Percentiles rank a stretch among this genome's conserved stretches.
Conservation (phyloP, 495 filamentous ascomycete species). For the Amphirosellinia nigrospora region DNA sequence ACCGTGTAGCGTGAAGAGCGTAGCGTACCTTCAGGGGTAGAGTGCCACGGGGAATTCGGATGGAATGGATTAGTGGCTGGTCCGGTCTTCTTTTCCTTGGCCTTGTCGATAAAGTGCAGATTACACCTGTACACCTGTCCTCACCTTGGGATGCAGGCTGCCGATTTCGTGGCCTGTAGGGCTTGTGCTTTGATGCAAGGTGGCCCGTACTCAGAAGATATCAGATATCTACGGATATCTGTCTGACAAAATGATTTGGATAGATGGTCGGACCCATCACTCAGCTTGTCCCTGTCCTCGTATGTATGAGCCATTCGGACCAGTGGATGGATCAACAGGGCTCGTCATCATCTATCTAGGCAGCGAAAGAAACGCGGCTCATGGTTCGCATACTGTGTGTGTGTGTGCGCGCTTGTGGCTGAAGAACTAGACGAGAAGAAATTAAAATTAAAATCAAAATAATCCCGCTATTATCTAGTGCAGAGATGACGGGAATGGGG, state of each 20-base stretch:
- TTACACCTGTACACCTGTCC: neutral
- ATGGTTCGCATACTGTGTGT: conserved; percentile 7
- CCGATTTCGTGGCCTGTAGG: neutral
- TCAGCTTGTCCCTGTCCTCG: too few relatives aligned
- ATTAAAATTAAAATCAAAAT: neutral
- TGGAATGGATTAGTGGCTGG: neutral
- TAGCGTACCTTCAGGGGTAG: conserved; percentile 6
- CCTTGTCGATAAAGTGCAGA: neutral
- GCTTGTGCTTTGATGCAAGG: neutral
- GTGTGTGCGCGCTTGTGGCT: conserved; percentile 24
- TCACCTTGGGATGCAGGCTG: conserved; percentile 21
- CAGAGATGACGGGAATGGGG: too few relatives aligned
- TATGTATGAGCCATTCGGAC: neutral
- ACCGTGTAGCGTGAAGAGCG: neutral
- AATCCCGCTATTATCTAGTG: neutral
- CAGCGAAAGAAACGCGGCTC: conserved; percentile 3
- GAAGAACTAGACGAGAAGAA: neutral
- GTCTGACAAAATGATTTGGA: neutral
- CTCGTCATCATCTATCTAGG: conserved; percentile 1
- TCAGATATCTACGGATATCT: neutral
- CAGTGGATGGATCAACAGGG: neutral
- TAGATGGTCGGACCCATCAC: too few relatives aligned
- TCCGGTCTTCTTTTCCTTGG: neutral
- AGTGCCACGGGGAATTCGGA: conserved; percentile 10
- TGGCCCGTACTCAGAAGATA: too few relatives aligned